Percentiles rank a stretch among this genome's conserved stretches.
phyloP scores from a whole-genome alignment of 2,329 filamentous ascomycete genomes.

The Gliomastix tumulicola region DNA sequence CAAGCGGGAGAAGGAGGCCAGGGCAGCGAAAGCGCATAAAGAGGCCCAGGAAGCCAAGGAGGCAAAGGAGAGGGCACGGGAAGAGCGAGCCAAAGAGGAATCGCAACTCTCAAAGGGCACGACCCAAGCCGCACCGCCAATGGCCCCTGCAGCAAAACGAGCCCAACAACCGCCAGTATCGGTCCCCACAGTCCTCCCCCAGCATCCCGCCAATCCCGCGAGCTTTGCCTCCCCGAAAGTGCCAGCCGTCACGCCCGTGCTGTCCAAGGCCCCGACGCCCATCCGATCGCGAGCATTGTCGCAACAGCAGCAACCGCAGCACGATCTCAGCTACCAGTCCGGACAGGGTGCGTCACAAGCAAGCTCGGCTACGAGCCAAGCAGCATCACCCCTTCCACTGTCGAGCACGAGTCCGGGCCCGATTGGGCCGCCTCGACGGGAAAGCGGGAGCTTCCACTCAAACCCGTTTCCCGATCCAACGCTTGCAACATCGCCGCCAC shows the following conservation, averaged over 20 bases:
- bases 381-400: constrained; percentile 51
- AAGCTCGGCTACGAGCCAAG: constrained; percentile 44
- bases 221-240: constrained; percentile 73
- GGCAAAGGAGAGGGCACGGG: constrained; percentile 58
- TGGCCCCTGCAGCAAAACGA: constrained; percentile 10
- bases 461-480: constrained; percentile 18
- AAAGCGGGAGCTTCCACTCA: constrained; percentile 38
- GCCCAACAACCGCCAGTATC: constrained; percentile 28
- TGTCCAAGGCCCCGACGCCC: constrained; percentile 78
- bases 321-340: constrained; percentile 62
- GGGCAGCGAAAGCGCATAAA: constrained; percentile 50
- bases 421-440: constrained; percentile 56
- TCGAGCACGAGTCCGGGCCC: constrained; percentile 59
- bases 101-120: constrained; percentile 27
- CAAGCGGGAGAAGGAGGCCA: constrained; percentile 54
- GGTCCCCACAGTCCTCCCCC: constrained; percentile 45
- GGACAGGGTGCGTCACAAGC: constrained; percentile 65
- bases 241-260: constrained; percentile 67
- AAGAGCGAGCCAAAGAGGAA: constrained; percentile 35
- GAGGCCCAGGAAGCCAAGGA: constrained; percentile 45
- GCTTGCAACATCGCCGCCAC: constrained; percentile 52
- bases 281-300: constrained; percentile 70
- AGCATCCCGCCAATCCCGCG: constrained; percentile 50
- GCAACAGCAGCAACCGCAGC: constrained; percentile 71
- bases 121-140: constrained; percentile 7